Percentiles rank a stretch among this genome's conserved stretches.
These are phyloP conservation scores for Debaryomyces psychrophilus DNA, from an alignment of 1,139 yeast genomes.

Conservation along the genomic window DNA sequence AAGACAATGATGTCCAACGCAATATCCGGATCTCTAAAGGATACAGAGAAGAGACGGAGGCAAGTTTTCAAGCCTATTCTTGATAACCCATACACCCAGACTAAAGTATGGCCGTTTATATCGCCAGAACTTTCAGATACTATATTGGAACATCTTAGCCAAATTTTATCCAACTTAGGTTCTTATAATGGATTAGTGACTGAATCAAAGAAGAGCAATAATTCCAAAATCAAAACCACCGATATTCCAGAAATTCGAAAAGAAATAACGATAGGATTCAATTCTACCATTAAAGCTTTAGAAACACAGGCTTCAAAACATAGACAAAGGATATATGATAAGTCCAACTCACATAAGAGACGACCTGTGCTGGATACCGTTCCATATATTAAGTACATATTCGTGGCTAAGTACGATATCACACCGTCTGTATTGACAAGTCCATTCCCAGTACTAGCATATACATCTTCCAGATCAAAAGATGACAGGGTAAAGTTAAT, in stretches of 20 bases:
- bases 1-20: conserved; percentile 13
- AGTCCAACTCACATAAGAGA: conserved; percentile 12
- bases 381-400: conserved; percentile 40
- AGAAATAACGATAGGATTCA: conserved; percentile 53
- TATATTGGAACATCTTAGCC: conserved; percentile 43
- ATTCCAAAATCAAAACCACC: conserved; percentile 16
- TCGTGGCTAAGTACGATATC: conserved; percentile 59
- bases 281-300: conserved; percentile 51
- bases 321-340: background rate
- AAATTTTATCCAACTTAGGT: conserved; percentile 42
- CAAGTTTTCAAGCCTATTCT: conserved; percentile 64
- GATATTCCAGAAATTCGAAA: conserved; percentile 28
- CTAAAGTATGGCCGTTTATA: conserved; percentile 55
- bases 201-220: conserved; percentile 14
- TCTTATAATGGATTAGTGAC: conserved; percentile 28
- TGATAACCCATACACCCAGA: conserved; percentile 60
- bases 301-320: conserved; percentile 48
- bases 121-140: conserved; percentile 39
- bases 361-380: conserved; percentile 11
- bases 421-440: conserved; percentile 49
- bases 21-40: conserved; percentile 38
- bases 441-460: conserved; percentile 56
- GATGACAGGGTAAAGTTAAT: conserved; percentile 48
- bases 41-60: conserved; percentile 45
- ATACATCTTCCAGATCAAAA: conserved; percentile 41